Evolutionary conservation across 2,329 filamentous ascomycete species (phyloP).

Genomic region (Colletotrichum camelliae): DNA sequence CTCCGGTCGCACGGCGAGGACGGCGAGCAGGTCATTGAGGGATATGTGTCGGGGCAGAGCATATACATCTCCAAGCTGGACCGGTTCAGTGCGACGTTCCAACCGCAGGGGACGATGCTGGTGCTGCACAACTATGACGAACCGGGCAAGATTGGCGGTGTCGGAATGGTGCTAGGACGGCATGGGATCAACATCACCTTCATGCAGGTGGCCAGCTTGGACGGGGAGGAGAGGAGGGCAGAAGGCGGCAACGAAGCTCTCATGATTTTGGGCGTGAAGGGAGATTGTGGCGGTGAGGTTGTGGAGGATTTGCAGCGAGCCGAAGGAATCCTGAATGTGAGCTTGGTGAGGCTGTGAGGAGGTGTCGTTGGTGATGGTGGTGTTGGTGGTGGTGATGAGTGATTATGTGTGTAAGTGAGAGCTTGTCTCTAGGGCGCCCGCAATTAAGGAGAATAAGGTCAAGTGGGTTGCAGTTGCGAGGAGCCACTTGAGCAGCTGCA

Average conservation of each 20-base stretch:
- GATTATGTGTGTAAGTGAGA: neutral
- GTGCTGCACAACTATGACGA: constrained; percentile 83
- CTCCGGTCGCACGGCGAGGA: constrained; percentile 57
- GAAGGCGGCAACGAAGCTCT: constrained; percentile 68
- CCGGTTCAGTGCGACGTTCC: constrained; percentile 76
- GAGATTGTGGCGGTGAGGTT: constrained; percentile 63
- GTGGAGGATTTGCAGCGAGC: constrained; percentile 51
- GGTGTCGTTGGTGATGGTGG: neutral
- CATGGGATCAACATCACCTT: constrained; percentile 80
- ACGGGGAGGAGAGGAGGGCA: constrained; percentile 35
- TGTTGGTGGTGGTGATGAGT: neutral
- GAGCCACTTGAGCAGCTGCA: neutral
- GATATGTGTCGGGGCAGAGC: constrained; percentile 68
- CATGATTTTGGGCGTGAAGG: constrained; percentile 81
- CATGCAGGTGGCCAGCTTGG: constrained; percentile 74
- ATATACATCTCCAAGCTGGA: constrained; percentile 76
- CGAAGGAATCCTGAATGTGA: constrained; percentile 62
- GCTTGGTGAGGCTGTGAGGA: constrained; percentile 50
- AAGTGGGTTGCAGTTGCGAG: neutral
- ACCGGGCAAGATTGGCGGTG: constrained; percentile 82
- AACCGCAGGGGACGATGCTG: constrained; percentile 75
- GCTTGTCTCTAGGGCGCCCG: neutral
- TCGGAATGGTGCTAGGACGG: constrained; percentile 72
- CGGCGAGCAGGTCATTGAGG: constrained; percentile 60
- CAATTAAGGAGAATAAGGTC: neutral